Conservation (phyloP, 2,329 filamentous ascomycete genomes). For the Pseudophaeomoniella oleicola region DNA sequence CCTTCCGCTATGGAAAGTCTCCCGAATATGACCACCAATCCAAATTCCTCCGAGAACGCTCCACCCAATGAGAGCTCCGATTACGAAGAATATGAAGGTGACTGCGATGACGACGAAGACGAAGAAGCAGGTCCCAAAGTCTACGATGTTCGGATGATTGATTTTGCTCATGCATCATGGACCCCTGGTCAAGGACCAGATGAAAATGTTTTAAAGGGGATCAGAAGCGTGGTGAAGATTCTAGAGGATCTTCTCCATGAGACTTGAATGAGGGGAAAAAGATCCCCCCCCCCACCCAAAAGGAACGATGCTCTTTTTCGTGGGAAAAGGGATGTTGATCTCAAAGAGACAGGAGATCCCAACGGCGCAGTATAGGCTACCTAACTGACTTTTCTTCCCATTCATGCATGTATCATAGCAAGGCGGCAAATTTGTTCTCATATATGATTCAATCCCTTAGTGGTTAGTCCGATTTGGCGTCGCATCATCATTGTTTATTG, state of each 20-base stretch:
- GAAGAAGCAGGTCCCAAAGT: conserved; percentile 47
- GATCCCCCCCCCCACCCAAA: not conserved
- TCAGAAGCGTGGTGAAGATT: conserved; percentile 56
- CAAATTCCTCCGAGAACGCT: conserved; percentile 15
- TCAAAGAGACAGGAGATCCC: too few species aligned
- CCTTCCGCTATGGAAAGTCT: conserved; percentile 1
- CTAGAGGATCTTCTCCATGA: conserved; percentile 47
- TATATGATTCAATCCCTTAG: too few species aligned
- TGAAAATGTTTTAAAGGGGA: conserved; percentile 63
- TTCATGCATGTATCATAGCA: too few species aligned
- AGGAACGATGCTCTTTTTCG: not conserved
- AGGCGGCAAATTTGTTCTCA: too few species aligned
- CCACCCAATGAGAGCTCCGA: conserved; percentile 22
- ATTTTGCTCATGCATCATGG: conserved; percentile 89
- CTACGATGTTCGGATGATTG: conserved; percentile 74
- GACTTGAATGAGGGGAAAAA: conserved; percentile 6
- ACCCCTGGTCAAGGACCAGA: conserved; percentile 70
- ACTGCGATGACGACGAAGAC: conserved; percentile 40
- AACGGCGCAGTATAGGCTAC: too few species aligned
- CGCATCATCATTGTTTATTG: too few species aligned
- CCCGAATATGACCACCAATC: conserved; percentile 7
- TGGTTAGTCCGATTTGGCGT: too few species aligned
- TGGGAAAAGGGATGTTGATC: too few species aligned
- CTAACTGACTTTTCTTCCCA: too few species aligned
- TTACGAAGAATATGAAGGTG: conserved; percentile 32